A percentile compares a stretch with the other conserved stretches of the same genome.
phyloP scores from a whole-genome alignment of 345 rosid species.

The Salix koriyanagi region DNA sequence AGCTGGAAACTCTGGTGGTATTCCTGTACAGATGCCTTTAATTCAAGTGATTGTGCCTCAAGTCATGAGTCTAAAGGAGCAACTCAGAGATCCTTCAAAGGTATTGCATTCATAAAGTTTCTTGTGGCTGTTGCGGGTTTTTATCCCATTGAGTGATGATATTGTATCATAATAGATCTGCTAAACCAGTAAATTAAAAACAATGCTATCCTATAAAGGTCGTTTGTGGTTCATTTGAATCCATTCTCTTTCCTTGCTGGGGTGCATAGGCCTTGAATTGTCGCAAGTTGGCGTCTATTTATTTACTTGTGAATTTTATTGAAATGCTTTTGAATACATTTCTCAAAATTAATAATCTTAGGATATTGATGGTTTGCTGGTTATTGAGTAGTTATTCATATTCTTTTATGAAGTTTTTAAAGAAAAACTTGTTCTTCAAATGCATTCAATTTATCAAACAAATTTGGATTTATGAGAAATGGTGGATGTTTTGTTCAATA shows the following conservation, averaged over 20 bases:
- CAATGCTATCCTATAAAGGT: background rate
- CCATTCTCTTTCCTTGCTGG: background rate
- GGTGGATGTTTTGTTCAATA: background rate
- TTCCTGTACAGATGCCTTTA: constrained; percentile 72
- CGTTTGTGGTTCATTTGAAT: background rate
- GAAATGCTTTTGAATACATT: background rate
- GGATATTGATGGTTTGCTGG: background rate
- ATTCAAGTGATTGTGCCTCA: constrained; percentile 93
- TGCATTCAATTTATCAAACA: background rate
- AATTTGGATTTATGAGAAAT: background rate
- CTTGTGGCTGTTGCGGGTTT: background rate
- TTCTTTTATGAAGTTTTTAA: background rate
- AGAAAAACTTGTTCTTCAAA: background rate
- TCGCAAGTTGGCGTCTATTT: background rate
- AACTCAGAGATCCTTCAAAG: constrained; percentile 82
- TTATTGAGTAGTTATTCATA: background rate
- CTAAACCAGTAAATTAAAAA: background rate
- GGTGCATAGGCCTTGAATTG: background rate
- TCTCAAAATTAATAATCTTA: no score
- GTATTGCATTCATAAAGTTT: constrained; percentile 33
- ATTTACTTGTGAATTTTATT: background rate
- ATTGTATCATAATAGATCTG: background rate
- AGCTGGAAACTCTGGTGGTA: constrained; percentile 69
- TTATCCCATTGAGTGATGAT: background rate
- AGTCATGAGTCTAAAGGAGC: constrained; percentile 76